These are phyloP conservation scores for Prunus dulcis DNA, from an alignment of 306 rosid species.

Conservation along the genomic window DNA sequence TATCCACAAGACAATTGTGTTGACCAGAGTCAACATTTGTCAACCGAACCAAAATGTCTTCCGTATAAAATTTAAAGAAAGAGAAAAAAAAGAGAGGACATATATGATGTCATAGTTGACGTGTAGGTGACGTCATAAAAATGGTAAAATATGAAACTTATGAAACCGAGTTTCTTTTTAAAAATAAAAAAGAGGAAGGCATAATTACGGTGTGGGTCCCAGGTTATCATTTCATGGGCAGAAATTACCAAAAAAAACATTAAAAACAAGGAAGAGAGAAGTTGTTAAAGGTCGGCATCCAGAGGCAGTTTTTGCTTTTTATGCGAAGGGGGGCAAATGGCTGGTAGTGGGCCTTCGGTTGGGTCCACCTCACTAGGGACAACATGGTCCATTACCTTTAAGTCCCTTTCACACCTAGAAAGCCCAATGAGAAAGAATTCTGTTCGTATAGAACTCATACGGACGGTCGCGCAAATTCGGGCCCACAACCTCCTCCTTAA, in stretches of 20 bases:
- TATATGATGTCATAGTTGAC: constrained; percentile 36
- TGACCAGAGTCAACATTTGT: background rate
- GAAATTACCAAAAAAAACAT: constrained; percentile 7
- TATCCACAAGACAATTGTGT: background rate
- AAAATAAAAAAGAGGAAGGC: constrained; percentile 9
- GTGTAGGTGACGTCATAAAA: constrained; percentile 25
- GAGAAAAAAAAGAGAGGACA: background rate
- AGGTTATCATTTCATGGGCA: constrained; percentile 17
- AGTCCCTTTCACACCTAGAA: constrained; percentile 43
- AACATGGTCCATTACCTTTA: constrained; percentile 46
- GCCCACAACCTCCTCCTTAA: constrained; percentile 29
- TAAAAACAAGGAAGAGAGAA: constrained; percentile 1
- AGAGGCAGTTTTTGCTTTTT: constrained; percentile 34
- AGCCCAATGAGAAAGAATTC: constrained; percentile 35
- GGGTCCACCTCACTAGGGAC: constrained; percentile 43
- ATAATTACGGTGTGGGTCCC: constrained; percentile 47
- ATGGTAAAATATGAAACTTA: too few relatives aligned
- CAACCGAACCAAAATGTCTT: background rate
- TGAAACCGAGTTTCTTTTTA: background rate
- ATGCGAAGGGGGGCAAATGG: constrained; percentile 26
- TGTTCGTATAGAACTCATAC: constrained; percentile 35
- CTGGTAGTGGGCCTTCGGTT: constrained; percentile 30
- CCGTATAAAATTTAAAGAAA: too few relatives aligned
- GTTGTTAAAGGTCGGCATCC: constrained; percentile 43
- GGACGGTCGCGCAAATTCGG: constrained; percentile 28